Base-by-base conservation (phyloP, 768 basidiomycete genomes). In the Glaciozyma antarctica region DNA sequence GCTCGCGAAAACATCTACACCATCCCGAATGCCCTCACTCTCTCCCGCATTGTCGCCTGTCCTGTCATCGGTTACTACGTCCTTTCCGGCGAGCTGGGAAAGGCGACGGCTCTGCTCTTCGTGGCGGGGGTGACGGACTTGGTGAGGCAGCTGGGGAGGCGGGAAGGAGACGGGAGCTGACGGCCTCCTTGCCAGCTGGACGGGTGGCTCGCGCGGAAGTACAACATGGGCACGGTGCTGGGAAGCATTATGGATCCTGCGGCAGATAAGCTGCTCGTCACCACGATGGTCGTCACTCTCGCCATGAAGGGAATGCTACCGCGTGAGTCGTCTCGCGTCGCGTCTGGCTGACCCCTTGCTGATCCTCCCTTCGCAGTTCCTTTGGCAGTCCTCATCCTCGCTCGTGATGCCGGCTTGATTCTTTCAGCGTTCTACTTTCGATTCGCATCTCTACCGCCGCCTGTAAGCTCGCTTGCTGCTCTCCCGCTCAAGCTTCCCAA, bases 171-270 rank as follows among this genome's bases (percentile, higher is more conserved):
- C 49, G 13, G 45, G 32, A 41, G 47, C 47, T 64, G 53, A 55
- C 34, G 10, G 52, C 41, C 34, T 59, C 43, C 51, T 38, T 55
- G 63, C 54, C 76, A 98, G 94, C 82, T 86, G 62, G 95, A 99
- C 73, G 95, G 95, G 0, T 97, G 80, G 75, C 77, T 99, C 65
- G 95, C 95, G 1, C 81, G 95, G 70, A 82, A 82, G 62, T 97
- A 81, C 79, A 85, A 87, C 32, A 90, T 89, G 87, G 82, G 82
- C 32, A 85, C 89, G 17, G 91, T 98, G n/a, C 81, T 98, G 24
- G 95, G 95, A 24, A 88, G 89, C 13, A 91, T 98, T 63, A 81
- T 99, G 17, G 95, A 99, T 76, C 95, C 95, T 17, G 90, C 94
- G 0, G 95, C 95, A 3, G 95, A 99, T 81, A 99, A 99, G 77